Evolutionary conservation across 2,329 filamentous ascomycete genomes (phyloP).

Genomic region (Epichloe hybrida): DNA sequence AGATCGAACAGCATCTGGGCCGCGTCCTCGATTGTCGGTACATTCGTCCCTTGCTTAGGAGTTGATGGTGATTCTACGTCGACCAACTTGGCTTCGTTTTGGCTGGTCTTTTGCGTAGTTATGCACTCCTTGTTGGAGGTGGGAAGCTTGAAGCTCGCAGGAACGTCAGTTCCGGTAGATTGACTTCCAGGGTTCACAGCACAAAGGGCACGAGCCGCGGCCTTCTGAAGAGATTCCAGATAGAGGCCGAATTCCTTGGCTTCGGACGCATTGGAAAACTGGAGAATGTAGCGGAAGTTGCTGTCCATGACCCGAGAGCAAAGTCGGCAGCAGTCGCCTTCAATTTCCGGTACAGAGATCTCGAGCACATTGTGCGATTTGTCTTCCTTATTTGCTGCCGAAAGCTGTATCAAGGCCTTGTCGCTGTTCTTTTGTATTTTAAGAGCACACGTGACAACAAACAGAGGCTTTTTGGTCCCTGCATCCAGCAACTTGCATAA

Average conservation of each 20-base stretch:
- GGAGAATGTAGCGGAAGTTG: conserved; percentile 7
- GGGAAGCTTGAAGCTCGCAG: background rate
- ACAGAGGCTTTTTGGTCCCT: background rate
- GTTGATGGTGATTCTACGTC: conserved; percentile 2
- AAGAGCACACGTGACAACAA: conserved; percentile 8
- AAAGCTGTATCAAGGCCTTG: conserved; percentile 11
- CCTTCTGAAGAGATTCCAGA: conserved; percentile 7
- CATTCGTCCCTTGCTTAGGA: background rate
- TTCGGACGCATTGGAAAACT: conserved; percentile 7
- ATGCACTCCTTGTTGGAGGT: background rate
- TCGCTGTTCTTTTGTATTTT: conserved; percentile 7
- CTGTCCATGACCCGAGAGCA: background rate
- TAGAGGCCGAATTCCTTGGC: conserved; percentile 8
- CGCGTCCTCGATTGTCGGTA: conserved; percentile 5
- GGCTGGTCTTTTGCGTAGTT: background rate
- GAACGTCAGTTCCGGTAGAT: background rate
- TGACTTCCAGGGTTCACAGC: background rate
- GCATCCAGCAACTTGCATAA: conserved; percentile 8
- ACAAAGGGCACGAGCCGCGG: background rate
- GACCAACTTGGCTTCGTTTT: background rate
- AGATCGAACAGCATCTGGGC: conserved; percentile 8
- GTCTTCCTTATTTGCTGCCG: conserved; percentile 3
- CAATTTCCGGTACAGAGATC: conserved; percentile 8
- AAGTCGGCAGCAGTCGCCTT: conserved; percentile 13
- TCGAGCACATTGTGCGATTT: conserved; percentile 11